Conservation (phyloP, 768 basidiomycete species). For the Trametes villosa region DNA sequence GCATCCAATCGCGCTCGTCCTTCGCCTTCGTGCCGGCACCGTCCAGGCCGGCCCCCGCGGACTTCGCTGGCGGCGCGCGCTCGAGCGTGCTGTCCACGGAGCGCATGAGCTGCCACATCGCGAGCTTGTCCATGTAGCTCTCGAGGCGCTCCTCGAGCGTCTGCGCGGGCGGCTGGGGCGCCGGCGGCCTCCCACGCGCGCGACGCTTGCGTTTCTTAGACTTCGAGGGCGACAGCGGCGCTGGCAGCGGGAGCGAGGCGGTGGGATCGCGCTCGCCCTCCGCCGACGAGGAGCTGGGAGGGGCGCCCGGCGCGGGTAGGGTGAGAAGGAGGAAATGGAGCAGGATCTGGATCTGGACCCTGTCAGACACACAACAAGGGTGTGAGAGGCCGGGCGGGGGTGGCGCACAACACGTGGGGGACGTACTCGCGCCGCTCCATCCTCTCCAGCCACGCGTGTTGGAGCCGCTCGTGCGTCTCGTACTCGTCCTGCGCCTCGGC, state of each 20-base stretch:
- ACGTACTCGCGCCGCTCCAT: slow-evolving; percentile 62
- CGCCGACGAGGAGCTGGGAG: slow-evolving; percentile 28
- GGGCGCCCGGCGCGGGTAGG: slow-evolving; percentile 50
- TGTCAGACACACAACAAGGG: slow-evolving; percentile 34
- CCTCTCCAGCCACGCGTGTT: slow-evolving; percentile 58
- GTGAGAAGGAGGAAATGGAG: slow-evolving; percentile 69
- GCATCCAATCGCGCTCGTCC: slow-evolving; percentile 67
- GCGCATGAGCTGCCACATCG: slow-evolving; percentile 70
- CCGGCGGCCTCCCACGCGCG: slow-evolving; percentile 22
- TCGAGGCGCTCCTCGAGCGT: slow-evolving; percentile 61
- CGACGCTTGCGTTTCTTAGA: slow-evolving; percentile 33
- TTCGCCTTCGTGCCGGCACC: slow-evolving; percentile 23
- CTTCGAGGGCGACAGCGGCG: slow-evolving; percentile 23
- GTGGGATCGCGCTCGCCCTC: slow-evolving; percentile 16
- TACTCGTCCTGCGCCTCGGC: slow-evolving; percentile 34
- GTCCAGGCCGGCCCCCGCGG: slow-evolving; percentile 28
- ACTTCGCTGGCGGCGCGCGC: slow-evolving; percentile 15
- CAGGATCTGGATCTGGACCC: slow-evolving; percentile 77
- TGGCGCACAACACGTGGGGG: slow-evolving; percentile 5
- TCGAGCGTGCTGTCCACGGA: slow-evolving; percentile 37
- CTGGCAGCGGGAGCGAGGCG: slow-evolving; percentile 17
- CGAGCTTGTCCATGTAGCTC: slow-evolving; percentile 77
- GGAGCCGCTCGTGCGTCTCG: slow-evolving; percentile 54
- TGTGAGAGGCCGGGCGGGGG: slow-evolving; percentile 3
- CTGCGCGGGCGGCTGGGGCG: slow-evolving; percentile 17